These are phyloP conservation scores for Dinochytrium kinnereticum DNA, from an alignment of 371 early-diverging fungal species.

Conservation along the genomic window DNA sequence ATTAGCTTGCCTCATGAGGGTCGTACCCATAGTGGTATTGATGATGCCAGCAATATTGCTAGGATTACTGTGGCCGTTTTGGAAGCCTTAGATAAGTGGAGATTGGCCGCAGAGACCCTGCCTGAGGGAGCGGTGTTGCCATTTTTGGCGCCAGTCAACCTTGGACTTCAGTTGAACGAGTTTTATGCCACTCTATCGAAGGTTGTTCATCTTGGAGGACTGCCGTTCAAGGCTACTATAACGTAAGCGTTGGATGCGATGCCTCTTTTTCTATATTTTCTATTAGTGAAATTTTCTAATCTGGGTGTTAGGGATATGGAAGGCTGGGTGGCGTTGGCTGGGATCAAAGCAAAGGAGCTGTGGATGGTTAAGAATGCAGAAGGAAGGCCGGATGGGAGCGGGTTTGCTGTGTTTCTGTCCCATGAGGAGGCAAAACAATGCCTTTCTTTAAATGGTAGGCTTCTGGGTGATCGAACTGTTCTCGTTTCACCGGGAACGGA, in stretches of 20 bases:
- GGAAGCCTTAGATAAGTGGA: conserved; percentile 13
- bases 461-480: conserved; percentile 68
- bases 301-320: conserved; percentile 15
- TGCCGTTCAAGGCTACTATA: conserved; percentile 39
- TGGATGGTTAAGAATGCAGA: conserved; percentile 40
- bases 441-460: conserved; percentile 69
- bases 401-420: conserved; percentile 36
- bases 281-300: background rate
- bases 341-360: conserved; percentile 27
- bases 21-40: conserved; percentile 62
- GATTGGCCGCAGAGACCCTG: conserved; percentile 55
- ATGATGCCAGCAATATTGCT: conserved; percentile 67
- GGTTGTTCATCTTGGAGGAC: conserved; percentile 59
- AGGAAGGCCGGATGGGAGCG: conserved; percentile 43
- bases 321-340: conserved; percentile 26
- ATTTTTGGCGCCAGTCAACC: conserved; percentile 71
- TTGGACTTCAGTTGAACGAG: conserved; percentile 64
- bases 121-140: conserved; percentile 56
- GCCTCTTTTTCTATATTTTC: background rate
- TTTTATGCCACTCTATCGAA: conserved; percentile 72
- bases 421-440: conserved; percentile 52
- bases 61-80: conserved; percentile 48
- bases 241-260: conserved; percentile 23
- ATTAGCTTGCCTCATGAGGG: conserved; percentile 61
- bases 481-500: conserved; percentile 68